Percentiles rank a stretch among this genome's conserved stretches.
These are phyloP conservation scores for Pyrenophora graminea DNA, from an alignment of 2,329 filamentous ascomycete species.

Conservation along the genomic window DNA sequence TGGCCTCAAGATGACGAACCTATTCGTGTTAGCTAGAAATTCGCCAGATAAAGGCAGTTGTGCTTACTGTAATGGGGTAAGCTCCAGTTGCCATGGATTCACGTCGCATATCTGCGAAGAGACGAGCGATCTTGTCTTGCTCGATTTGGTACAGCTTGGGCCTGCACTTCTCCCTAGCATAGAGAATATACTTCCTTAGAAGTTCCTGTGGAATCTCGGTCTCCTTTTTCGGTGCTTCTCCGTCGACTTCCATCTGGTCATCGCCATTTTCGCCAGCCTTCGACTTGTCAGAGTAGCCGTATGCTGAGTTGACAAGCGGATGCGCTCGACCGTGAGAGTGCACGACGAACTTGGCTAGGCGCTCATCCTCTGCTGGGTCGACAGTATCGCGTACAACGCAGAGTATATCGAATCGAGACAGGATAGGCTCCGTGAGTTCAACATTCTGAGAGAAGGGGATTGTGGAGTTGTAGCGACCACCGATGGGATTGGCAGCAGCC, in stretches of 20 bases:
- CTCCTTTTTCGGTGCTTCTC: conserved; percentile 57
- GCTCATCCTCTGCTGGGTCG: conserved; percentile 88
- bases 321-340: conserved; percentile 92
- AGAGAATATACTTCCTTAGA: conserved; percentile 94
- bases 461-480: conserved; percentile 94
- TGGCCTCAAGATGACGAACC: conserved; percentile 97
- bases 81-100: conserved; percentile 92
- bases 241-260: conserved; percentile 55
- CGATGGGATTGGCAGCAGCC: conserved; percentile 93
- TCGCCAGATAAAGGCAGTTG: neutral
- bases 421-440: conserved; percentile 92
- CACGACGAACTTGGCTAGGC: conserved; percentile 91
- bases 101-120: conserved; percentile 95
- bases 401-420: conserved; percentile 97
- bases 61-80: conserved; percentile 91
- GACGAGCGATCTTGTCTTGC: conserved; percentile 89
- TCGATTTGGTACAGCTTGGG: conserved; percentile 98
- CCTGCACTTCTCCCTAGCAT: conserved; percentile 83
- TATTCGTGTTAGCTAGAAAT: conserved; percentile 47
- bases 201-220: conserved; percentile 88
- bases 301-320: conserved; percentile 55
- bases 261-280: conserved; percentile 40
- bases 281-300: conserved; percentile 32
- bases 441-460: conserved; percentile 96
- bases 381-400: conserved; percentile 96